These are phyloP conservation scores for Penicillium freii DNA, from an alignment of 2,329 filamentous ascomycete species.

Conservation along the genomic window DNA sequence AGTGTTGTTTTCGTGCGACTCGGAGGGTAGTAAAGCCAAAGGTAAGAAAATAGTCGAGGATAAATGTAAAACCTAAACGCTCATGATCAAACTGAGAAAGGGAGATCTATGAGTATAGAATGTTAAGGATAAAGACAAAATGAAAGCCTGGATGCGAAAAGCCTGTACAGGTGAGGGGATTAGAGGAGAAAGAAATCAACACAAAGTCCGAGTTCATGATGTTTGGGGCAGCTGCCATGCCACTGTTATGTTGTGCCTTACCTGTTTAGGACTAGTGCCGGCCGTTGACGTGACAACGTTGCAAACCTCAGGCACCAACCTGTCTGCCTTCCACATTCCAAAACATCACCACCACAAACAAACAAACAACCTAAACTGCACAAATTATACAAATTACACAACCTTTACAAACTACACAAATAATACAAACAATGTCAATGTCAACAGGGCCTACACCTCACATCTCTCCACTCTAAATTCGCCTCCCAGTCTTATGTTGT, in stretches of 20 bases:
- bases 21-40: conserved; percentile 12
- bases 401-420: not conserved
- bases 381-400: not conserved
- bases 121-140: conserved; percentile 28
- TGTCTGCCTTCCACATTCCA: conserved; percentile 8
- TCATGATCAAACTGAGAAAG: conserved; percentile 28
- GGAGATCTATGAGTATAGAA: not conserved
- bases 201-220: conserved; percentile 29
- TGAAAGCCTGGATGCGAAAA: not conserved
- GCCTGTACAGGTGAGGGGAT: conserved; percentile 17
- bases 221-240: conserved; percentile 37
- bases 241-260: conserved; percentile 43
- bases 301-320: conserved; percentile 26
- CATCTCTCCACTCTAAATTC: not conserved
- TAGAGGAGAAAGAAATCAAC: conserved; percentile 21
- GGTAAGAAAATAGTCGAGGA: conserved; percentile 13
- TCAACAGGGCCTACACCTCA: not conserved
- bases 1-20: conserved; percentile 2
- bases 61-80: conserved; percentile 23
- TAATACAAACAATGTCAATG: not conserved
- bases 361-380: not conserved
- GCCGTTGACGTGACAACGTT: conserved; percentile 43
- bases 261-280: conserved; percentile 33
- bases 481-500: not conserved
- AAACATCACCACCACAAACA: conserved; percentile 1